Conservation (phyloP, 306 rosid genomes). For the Boehmeria nivea region DNA sequence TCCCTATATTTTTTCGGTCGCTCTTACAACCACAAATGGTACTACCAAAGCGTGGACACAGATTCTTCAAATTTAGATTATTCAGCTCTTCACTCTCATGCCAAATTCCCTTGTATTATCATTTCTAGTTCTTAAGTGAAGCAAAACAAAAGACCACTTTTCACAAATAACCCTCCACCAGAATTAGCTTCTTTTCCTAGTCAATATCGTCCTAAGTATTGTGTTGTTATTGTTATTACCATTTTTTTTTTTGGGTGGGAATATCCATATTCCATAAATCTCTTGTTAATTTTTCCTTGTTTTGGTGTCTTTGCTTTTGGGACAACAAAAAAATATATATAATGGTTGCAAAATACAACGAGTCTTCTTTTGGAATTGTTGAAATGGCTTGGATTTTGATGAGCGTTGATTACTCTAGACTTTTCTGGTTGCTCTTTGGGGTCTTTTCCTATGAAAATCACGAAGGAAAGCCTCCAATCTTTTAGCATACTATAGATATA, state of each 20-base stretch:
- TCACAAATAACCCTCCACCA: constrained; percentile 7
- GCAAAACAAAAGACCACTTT: constrained; percentile 1
- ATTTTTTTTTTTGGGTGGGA: not conserved
- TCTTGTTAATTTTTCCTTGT: not conserved
- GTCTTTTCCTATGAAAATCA: constrained; percentile 64
- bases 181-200: too few relatives aligned
- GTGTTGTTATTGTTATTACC: not conserved
- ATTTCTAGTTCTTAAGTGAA: constrained; percentile 23
- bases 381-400: constrained; percentile 54
- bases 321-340: too few relatives aligned
- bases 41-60: constrained; percentile 43
- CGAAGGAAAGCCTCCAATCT: constrained; percentile 82
- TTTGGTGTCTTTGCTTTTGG: too few relatives aligned
- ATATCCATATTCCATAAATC: not conserved
- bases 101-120: constrained; percentile 20
- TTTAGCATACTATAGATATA: constrained; percentile 32
- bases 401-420: constrained; percentile 58
- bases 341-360: constrained; percentile 40
- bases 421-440: constrained; percentile 53
- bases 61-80: constrained; percentile 51
- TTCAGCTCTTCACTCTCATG: constrained; percentile 15
- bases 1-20: constrained; percentile 13
- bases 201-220: too few relatives aligned
- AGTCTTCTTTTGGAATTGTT: constrained; percentile 39
- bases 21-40: constrained; percentile 45